A percentile compares a stretch with the other conserved stretches of the same genome.
Evolutionary conservation across 352 stramenopile species (phyloP).

Genomic region (Globisporangium nodosum): DNA sequence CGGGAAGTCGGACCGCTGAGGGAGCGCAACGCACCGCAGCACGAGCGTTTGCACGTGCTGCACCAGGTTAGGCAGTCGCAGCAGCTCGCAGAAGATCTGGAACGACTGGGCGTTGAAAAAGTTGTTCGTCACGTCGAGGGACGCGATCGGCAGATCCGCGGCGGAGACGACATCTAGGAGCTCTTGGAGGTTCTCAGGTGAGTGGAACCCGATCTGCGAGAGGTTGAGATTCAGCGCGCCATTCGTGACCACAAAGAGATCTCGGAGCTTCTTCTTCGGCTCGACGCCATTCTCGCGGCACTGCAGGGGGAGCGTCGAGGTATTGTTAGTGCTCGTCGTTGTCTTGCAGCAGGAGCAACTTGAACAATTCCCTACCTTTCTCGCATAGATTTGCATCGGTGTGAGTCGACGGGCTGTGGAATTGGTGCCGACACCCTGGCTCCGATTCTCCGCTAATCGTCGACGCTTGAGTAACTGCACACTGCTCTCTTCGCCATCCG

Average conservation of each 20-base stretch:
- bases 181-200: constrained; percentile 41
- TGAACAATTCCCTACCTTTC: constrained; percentile 23
- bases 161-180: constrained; percentile 38
- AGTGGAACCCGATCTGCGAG: constrained; percentile 47
- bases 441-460: constrained; percentile 13
- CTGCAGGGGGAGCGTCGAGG: constrained; percentile 9
- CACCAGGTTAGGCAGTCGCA: constrained; percentile 30
- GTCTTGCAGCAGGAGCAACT: not conserved
- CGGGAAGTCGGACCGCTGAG: constrained; percentile 38
- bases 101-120: constrained; percentile 60
- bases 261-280: constrained; percentile 32
- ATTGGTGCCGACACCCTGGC: not conserved
- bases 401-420: constrained; percentile 9
- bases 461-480: constrained; percentile 17
- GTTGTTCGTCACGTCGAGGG: constrained; percentile 50
- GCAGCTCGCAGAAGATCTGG: constrained; percentile 35
- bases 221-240: constrained; percentile 41
- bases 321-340: not conserved
- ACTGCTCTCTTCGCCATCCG: constrained; percentile 17
- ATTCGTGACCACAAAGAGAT: constrained; percentile 30
- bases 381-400: constrained; percentile 28
- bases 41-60: constrained; percentile 27
- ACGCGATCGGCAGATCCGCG: constrained; percentile 28
- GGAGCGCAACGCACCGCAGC: constrained; percentile 43
- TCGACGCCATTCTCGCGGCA: constrained; percentile 35